Conservation (phyloP, 768 basidiomycete genomes). For the Hygrocybe punicea region DNA sequence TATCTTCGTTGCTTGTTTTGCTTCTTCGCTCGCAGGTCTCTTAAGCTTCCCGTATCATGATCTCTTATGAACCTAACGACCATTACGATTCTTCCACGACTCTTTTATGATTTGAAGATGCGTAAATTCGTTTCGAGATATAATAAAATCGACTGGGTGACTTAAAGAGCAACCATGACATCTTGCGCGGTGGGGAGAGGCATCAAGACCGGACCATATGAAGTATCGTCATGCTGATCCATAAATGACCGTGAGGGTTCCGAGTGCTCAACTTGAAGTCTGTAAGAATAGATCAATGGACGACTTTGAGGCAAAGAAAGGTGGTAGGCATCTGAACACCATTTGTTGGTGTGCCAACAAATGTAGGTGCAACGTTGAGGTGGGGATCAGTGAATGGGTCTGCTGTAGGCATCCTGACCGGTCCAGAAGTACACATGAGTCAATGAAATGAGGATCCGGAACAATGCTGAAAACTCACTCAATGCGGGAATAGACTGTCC, state of each 20-base stretch:
- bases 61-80: too few species aligned
- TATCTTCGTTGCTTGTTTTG: too few species aligned
- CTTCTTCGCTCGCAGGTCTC: too few species aligned
- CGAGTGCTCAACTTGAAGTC: conserved; percentile 15
- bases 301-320: neutral
- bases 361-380: neutral
- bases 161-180: conserved; percentile 36
- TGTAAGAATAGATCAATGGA: neutral
- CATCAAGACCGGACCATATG: conserved; percentile 22
- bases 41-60: too few species aligned
- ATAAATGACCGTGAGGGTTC: conserved; percentile 3
- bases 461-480: neutral
- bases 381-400: conserved; percentile 6
- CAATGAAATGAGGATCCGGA: neutral
- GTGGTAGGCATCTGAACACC: neutral
- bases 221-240: neutral
- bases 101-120: conserved; percentile 1
- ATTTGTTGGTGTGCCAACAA: neutral
- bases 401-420: neutral
- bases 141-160: conserved; percentile 6
- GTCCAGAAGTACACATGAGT: neutral
- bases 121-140: neutral
- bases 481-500: neutral
- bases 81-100: too few species aligned
- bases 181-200: conserved; percentile 44